Evolutionary conservation across 179 eudicot genomes (phyloP).

Genomic region (Dionaea muscipula): DNA sequence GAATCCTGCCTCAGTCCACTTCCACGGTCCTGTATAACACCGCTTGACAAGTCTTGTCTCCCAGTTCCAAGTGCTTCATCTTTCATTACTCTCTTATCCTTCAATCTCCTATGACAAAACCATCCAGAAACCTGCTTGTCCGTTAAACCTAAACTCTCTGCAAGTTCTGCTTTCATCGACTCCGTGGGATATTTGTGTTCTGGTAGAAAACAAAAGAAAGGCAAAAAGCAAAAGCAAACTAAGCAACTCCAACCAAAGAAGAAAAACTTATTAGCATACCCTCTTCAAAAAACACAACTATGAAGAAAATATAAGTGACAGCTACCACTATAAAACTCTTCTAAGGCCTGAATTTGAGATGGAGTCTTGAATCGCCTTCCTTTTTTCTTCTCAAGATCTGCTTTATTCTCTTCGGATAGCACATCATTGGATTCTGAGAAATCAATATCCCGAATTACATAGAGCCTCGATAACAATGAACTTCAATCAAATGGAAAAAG

Average conservation of each 20-base stretch:
- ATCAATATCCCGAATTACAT: no score
- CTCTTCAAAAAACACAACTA: no score
- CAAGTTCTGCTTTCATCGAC: slow-evolving; percentile 48
- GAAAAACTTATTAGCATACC: no score
- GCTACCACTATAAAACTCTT: slow-evolving; percentile 55
- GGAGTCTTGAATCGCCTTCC: slow-evolving; percentile 68
- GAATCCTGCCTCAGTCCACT: slow-evolving; percentile 88
- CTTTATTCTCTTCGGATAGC: slow-evolving; percentile 53
- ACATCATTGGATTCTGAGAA: slow-evolving; percentile 29
- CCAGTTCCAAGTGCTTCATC: slow-evolving; percentile 40
- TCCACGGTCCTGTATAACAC: slow-evolving; percentile 69
- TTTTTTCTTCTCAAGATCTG: slow-evolving; percentile 48
- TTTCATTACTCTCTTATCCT: slow-evolving; percentile 52
- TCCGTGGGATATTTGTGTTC: slow-evolving; percentile 86
- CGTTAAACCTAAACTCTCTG: slow-evolving; percentile 50
- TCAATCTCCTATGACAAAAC: slow-evolving; percentile 95
- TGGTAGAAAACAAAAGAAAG: slow-evolving; percentile 19
- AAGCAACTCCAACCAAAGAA: no score
- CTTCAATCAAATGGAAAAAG: no score
- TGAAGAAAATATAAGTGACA: neutral
- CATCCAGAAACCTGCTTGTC: slow-evolving; percentile 89
- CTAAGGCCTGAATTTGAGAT: slow-evolving; percentile 67
- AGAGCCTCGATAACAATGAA: no score
- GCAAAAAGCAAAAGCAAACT: neutral
- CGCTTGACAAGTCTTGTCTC: slow-evolving; percentile 67